Evolutionary conservation across 345 rosid genomes (phyloP), one percentile per base, ranked within the genome.

Genomic region (Murraya paniculata): DNA sequence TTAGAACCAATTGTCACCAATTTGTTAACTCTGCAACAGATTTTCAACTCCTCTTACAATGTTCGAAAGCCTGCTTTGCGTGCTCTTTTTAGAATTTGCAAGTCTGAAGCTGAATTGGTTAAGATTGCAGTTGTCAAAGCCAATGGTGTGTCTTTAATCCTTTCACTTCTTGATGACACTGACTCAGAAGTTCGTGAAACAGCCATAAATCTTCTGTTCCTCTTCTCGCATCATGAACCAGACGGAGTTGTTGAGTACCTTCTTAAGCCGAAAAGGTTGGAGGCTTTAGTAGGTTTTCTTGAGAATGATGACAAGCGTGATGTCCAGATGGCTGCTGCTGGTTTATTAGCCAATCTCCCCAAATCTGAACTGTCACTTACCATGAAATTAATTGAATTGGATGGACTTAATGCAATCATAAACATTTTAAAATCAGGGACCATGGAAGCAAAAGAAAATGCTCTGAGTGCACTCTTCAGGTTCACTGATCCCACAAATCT

Each of bases 321-420:
- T 74, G 87, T 87, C 35, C 92, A 90, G 83, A 84, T 85, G 82
- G 94, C 94, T 60, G 91, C 92, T 33, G 91, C 92, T 64, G 92
- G 91, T 74, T 81, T 91, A 84, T 78, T 91, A 48, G 92, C 94
- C 41, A 91, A 89, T 80, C 90, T 91, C 22, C 94, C 94, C 1
- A 91, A 91, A 75, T 88, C 88, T 27, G 92, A 89, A 78, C 79
- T 76, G 11, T 39, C 77, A 0, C 72, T 91, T 28, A 89, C 94
- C 4, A 75, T 0, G 74, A 91, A 84, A 87, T 80, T 91, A 39
- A 86, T 91, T 45, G 88, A 89, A 30, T 68, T 85, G 78, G 81
- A 91, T 67, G 92, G 91, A 48, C 78, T 81, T 10, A 31, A 72
- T 31, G 89, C 90, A 45, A 77, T 91, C 30, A 58, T 89, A 74